phyloP scores from a whole-genome alignment of 805 yeast genomes.

The Candida ipomoeae region DNA sequence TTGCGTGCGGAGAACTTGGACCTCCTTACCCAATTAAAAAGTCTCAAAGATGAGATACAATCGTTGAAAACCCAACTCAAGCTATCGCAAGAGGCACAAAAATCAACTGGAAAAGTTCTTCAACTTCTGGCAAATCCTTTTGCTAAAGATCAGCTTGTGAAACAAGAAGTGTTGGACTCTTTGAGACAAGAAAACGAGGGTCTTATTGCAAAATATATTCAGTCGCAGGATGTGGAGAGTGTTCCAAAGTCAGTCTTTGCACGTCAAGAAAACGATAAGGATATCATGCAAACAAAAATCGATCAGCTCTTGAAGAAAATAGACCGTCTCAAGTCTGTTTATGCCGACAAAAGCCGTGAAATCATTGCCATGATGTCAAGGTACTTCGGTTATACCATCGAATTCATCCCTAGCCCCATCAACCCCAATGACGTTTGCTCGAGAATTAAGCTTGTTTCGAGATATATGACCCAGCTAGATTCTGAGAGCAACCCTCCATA shows the following conservation, averaged over 20 bases:
- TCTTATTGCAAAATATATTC: conserved; percentile 33
- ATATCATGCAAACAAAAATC: conserved; percentile 43
- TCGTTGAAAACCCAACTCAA: conserved; percentile 35
- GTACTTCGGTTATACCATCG: conserved; percentile 69
- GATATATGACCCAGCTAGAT: conserved; percentile 27
- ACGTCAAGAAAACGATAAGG: conserved; percentile 52
- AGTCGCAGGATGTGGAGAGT: conserved; percentile 19
- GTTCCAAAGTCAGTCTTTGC: conserved; percentile 65
- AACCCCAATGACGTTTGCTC: conserved; percentile 45
- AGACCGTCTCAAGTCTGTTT: conserved; percentile 52
- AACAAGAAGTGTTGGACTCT: conserved; percentile 46
- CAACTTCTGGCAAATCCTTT: conserved; percentile 68
- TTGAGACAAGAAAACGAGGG: conserved; percentile 58
- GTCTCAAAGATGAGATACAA: conserved; percentile 31
- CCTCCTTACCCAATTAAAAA: conserved; percentile 33
- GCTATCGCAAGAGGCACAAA: conserved; percentile 17
- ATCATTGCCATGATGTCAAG: conserved; percentile 63
- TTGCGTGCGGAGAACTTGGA: conserved; percentile 41
- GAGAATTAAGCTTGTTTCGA: conserved; percentile 53
- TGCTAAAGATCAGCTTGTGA: conserved; percentile 55
- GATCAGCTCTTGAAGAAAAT: conserved; percentile 49
- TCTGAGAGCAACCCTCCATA: conserved; percentile 28
- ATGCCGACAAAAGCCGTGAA: conserved; percentile 63
- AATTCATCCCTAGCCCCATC: conserved; percentile 48
- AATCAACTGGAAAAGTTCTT: conserved; percentile 40